Base-by-base conservation (phyloP, 2,329 filamentous ascomycete genomes). In the Colletotrichum scovillei region DNA sequence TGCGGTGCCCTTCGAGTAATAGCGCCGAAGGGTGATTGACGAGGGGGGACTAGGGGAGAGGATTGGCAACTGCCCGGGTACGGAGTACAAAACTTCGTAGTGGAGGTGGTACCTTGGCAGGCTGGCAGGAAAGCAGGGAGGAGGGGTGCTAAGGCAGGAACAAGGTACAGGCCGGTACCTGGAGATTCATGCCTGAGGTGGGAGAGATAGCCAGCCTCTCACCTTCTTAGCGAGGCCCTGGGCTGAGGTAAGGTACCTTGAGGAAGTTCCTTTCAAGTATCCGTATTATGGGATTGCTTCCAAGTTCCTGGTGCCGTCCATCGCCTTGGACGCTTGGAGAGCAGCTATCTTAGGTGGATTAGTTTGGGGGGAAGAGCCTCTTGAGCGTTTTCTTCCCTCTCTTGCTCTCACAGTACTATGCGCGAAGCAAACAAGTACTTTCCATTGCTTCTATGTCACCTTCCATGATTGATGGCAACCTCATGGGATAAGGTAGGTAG, bases 91-190 rank as follows among this genome's bases (percentile, higher is more conserved):
- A 7, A 42, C 14, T 42, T 42, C 2, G 19, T 49, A 49, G 19
- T 49, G 42, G 42, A 49, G 42, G 42, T 22, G 42, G 42, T 49
- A 49, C 42, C 42, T 49, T 49, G 19, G 42, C 42, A 49, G 46
- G 38, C 16, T 53, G 62, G 46, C 28, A 63, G 46, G 32, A 46
- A 24, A 42, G 35, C 7, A 42, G 57, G n/a, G 46, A 53, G 9
- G 46, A 53, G 62, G 58, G 46, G 22, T 58, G 60, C 70, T 66
- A 69, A 72, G 59, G 58, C 60, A 73, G 70, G 70, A 70, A 70
- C 60, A 65, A 56, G 67, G 56, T 46, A 49, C 57, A 55, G 19
- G 38, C 59, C 24, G 38, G 14, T 65, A 52, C 56, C 52, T 22
- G 38, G 49, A 19, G n/a, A 30, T 26, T 64, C 30, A 55, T 64